phyloP scores from a whole-genome alignment of 805 yeast genomes.

The Lachancea sp. region DNA sequence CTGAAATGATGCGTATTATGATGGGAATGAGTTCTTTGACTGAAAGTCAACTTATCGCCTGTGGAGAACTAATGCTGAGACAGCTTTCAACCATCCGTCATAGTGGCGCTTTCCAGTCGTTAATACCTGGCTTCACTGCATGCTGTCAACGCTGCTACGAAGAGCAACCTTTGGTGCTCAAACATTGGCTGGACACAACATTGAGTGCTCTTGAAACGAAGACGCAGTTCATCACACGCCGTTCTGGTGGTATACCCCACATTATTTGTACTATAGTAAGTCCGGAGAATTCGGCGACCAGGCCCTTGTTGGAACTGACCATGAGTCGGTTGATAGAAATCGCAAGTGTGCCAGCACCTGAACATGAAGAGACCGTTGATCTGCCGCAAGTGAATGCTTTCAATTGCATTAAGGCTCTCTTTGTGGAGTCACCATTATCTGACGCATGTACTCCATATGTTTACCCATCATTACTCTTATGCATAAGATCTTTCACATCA shows the following conservation, averaged over 20 bases:
- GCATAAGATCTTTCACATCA: conserved; percentile 59
- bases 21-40: conserved; percentile 32
- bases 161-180: conserved; percentile 38
- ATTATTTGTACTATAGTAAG: conserved; percentile 69
- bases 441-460: conserved; percentile 44
- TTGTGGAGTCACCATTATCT: conserved; percentile 64
- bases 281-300: conserved; percentile 36
- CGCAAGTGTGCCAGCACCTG: conserved; percentile 45
- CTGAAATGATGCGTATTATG: conserved; percentile 45
- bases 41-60: conserved; percentile 19
- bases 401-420: conserved; percentile 71
- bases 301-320: conserved; percentile 42
- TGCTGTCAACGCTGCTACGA: conserved; percentile 54
- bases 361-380: conserved; percentile 52
- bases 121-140: conserved; percentile 70
- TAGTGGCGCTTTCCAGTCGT: conserved; percentile 86
- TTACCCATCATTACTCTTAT: conserved; percentile 51
- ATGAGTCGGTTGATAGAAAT: conserved; percentile 47
- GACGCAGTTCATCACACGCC: conserved; percentile 69
- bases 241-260: conserved; percentile 90
- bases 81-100: conserved; percentile 76
- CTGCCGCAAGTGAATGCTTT: conserved; percentile 92
- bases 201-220: conserved; percentile 46
- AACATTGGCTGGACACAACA: conserved; percentile 54
- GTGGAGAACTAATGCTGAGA: conserved; percentile 51